phyloP scores from a whole-genome alignment of 345 rosid species.

The Noccaea bulbosa region DNA sequence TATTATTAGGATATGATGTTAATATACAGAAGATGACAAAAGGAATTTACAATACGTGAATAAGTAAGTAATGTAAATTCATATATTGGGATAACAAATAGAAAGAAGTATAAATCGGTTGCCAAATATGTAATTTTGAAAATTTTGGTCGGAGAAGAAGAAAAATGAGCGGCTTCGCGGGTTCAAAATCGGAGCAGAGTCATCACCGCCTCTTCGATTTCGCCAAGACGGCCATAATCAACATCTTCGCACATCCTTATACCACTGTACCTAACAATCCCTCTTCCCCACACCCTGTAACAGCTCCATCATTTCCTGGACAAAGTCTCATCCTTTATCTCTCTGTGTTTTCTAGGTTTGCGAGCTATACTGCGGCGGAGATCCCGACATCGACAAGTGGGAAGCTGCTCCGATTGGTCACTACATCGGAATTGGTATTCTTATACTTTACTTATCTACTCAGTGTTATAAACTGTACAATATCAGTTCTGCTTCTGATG shows the following conservation, averaged over 20 bases:
- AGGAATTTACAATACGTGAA: too few relatives aligned
- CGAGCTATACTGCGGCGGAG: constrained; percentile 85
- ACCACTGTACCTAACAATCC: constrained; percentile 58
- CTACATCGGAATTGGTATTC: constrained; percentile 79
- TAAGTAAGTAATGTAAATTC: too few relatives aligned
- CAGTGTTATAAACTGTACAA: not conserved
- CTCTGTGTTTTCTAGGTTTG: constrained; percentile 57
- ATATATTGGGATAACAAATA: not conserved
- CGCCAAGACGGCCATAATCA: constrained; percentile 79
- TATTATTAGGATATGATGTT: too few relatives aligned
- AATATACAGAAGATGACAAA: too few relatives aligned
- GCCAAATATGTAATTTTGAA: constrained; percentile 12
- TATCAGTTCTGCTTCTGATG: not conserved
- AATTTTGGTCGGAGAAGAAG: constrained; percentile 10
- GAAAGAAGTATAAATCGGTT: constrained; percentile 1
- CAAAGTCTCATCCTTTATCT: constrained; percentile 25
- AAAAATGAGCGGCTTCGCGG: constrained; percentile 52
- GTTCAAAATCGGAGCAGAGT: constrained; percentile 65
- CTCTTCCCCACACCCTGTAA: not conserved
- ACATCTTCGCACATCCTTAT: constrained; percentile 86
- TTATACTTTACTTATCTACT: not conserved
- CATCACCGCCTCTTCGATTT: constrained; percentile 87
- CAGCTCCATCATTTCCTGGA: not conserved
- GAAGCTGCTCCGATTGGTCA: constrained; percentile 69
- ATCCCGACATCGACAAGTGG: constrained; percentile 76